These are phyloP conservation scores for Combretum micranthum DNA, from an alignment of 345 rosid genomes.

Conservation along the genomic window DNA sequence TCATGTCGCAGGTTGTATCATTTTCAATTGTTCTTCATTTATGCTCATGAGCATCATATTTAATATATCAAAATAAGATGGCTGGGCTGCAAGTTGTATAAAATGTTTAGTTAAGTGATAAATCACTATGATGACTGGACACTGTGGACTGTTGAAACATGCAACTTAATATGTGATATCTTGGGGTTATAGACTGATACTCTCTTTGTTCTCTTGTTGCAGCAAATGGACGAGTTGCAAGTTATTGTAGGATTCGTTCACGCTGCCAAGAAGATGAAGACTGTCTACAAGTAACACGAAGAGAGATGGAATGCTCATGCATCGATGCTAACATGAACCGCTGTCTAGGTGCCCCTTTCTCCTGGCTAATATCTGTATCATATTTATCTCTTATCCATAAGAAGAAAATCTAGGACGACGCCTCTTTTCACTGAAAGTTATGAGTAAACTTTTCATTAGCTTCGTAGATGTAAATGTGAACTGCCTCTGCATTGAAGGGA, in stretches of 20 bases:
- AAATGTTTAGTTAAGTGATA: too few relatives aligned
- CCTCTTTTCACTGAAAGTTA: too few relatives aligned
- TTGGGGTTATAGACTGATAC: neutral
- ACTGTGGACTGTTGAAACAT: too few relatives aligned
- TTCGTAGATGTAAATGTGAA: too few relatives aligned
- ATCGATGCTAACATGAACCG: constrained; percentile 22
- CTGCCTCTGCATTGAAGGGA: too few relatives aligned
- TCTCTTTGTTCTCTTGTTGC: constrained; percentile 6
- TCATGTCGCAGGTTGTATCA: constrained; percentile 77
- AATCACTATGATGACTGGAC: too few relatives aligned
- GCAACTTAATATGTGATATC: too few relatives aligned
- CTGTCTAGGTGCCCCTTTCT: neutral
- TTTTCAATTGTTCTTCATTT: neutral
- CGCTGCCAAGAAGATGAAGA: constrained; percentile 82
- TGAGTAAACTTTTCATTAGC: too few relatives aligned
- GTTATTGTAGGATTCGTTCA: constrained; percentile 91
- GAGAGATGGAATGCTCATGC: constrained; percentile 6
- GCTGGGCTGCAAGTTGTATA: too few relatives aligned
- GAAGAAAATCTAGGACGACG: too few relatives aligned
- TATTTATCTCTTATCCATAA: constrained; percentile 7
- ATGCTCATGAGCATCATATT: neutral
- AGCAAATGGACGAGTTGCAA: constrained; percentile 98
- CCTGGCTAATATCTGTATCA: constrained; percentile 26
- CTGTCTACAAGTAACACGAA: constrained; percentile 41
- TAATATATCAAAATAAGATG: too few relatives aligned